phyloP scores from a whole-genome alignment of 345 rosid genomes.

The Heritiera fomes region DNA sequence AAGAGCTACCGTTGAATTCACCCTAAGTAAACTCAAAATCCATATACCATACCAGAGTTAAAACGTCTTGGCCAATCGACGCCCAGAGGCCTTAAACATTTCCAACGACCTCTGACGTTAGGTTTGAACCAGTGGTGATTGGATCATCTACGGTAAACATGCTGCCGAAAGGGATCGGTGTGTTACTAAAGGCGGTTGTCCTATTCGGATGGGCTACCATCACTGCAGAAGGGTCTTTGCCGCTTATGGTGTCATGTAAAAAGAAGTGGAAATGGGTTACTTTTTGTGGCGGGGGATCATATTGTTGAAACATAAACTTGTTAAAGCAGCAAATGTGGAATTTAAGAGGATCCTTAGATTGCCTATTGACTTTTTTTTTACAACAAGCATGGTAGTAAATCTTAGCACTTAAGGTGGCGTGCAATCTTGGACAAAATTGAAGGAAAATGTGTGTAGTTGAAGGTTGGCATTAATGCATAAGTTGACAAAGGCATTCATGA shows the following conservation, averaged over 20 bases:
- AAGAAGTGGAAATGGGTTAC: slow-evolving; percentile 30
- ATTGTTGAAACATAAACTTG: no score
- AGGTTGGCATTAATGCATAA: no score
- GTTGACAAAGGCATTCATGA: no score
- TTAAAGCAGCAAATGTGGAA: no score
- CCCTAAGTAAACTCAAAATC: slow-evolving; percentile 37
- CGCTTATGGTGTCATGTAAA: slow-evolving; percentile 6
- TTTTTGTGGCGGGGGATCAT: slow-evolving; percentile 19
- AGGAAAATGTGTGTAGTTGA: no score
- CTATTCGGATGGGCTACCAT: neutral
- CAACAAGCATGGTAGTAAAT: no score
- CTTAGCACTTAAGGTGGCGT: no score
- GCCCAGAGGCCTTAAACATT: slow-evolving; percentile 32
- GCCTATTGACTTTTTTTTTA: no score
- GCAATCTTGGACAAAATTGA: no score
- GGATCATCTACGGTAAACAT: slow-evolving; percentile 29
- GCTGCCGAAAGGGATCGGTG: neutral
- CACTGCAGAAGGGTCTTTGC: neutral
- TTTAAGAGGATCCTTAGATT: no score
- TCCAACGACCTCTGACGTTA: slow-evolving; percentile 28
- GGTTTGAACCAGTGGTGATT: slow-evolving; percentile 24
- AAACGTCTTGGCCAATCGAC: slow-evolving; percentile 7
- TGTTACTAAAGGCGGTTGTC: neutral
- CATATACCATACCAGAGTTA: neutral
- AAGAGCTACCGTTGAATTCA: slow-evolving; percentile 35